These are phyloP conservation scores for Ceraceosorus guamensis DNA, from an alignment of 1,284 basidiomycete species.

Conservation along the genomic window DNA sequence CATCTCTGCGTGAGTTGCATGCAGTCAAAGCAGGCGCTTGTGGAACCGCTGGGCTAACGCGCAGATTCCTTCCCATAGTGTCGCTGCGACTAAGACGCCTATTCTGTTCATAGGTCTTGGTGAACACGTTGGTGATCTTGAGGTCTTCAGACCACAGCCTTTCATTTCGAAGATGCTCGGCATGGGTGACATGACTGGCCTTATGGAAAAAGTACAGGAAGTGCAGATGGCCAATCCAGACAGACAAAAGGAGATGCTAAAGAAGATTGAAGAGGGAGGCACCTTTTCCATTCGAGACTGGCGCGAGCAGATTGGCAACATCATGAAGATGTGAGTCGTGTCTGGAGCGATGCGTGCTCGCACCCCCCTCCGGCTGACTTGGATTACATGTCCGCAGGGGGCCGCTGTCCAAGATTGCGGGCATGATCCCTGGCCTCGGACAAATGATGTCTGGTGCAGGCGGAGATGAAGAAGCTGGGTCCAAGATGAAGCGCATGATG, in stretches of 20 bases:
- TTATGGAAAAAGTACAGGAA: constrained; percentile 64
- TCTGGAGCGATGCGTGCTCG: too few relatives aligned
- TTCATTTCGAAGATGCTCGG: constrained; percentile 96
- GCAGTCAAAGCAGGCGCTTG: background rate
- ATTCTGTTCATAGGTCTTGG: constrained; percentile 98
- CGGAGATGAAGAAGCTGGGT: constrained; percentile 82
- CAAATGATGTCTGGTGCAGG: constrained; percentile 61
- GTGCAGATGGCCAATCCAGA: constrained; percentile 55
- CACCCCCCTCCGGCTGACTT: too few relatives aligned
- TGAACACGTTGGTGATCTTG: constrained; percentile 91
- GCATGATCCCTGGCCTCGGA: constrained; percentile 95
- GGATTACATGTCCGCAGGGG: constrained; percentile 53
- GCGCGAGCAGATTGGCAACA: constrained; percentile 91
- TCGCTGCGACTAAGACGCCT: constrained; percentile 94
- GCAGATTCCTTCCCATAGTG: constrained; percentile 54
- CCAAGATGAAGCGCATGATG: constrained; percentile 88
- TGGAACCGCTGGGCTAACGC: constrained; percentile 43
- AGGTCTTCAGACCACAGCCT: constrained; percentile 88
- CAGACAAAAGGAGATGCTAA: constrained; percentile 94
- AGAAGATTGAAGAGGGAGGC: constrained; percentile 87
- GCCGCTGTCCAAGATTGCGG: constrained; percentile 92
- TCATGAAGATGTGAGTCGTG: constrained; percentile 80
- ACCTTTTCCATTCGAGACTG: constrained; percentile 94
- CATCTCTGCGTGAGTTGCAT: constrained; percentile 72
- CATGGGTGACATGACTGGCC: constrained; percentile 87